Percentiles rank a stretch among this genome's conserved stretches.
Evolutionary conservation across 495 filamentous ascomycete genomes (phyloP).

Genomic region (Penicillium dipodomyicola): DNA sequence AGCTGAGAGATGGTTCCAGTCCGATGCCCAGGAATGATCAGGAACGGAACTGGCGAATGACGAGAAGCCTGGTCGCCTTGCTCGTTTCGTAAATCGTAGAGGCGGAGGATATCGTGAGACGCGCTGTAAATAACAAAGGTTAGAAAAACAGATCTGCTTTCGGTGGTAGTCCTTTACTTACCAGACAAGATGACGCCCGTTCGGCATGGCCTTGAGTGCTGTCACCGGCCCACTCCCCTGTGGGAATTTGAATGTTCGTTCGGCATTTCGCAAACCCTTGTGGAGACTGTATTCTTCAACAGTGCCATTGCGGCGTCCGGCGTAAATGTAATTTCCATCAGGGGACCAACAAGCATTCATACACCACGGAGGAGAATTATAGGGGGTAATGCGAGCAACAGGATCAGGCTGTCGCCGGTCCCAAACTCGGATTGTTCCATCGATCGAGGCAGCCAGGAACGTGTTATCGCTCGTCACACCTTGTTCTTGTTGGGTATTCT

Average conservation of each 20-base stretch:
- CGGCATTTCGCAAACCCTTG: slow-evolving; percentile 70
- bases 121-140: slow-evolving; percentile 51
- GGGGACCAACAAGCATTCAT: slow-evolving; percentile 98
- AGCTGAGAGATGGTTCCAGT: slow-evolving; percentile 84
- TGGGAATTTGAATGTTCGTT: slow-evolving; percentile 87
- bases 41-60: slow-evolving; percentile 82
- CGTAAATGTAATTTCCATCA: slow-evolving; percentile 93
- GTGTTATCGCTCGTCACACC: slow-evolving; percentile 57
- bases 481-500: slow-evolving; percentile 35
- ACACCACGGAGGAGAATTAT: slow-evolving; percentile 88
- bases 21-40: slow-evolving; percentile 90
- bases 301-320: slow-evolving; percentile 85
- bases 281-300: slow-evolving; percentile 93
- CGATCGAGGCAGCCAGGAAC: slow-evolving; percentile 83
- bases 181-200: slow-evolving; percentile 90
- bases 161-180: slow-evolving; percentile 34
- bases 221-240: slow-evolving; percentile 85
- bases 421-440: slow-evolving; percentile 89
- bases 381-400: slow-evolving; percentile 71
- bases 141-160: slow-evolving; percentile 3
- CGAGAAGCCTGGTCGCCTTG: slow-evolving; percentile 58
- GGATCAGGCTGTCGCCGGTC: slow-evolving; percentile 76
- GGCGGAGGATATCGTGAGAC: slow-evolving; percentile 86
- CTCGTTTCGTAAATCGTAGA: slow-evolving; percentile 81
- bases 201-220: slow-evolving; percentile 84